Evolutionary conservation across 1,284 basidiomycete genomes (phyloP), one percentile per base, ranked within the genome.

Genomic region (Rugosomyces carneus): DNA sequence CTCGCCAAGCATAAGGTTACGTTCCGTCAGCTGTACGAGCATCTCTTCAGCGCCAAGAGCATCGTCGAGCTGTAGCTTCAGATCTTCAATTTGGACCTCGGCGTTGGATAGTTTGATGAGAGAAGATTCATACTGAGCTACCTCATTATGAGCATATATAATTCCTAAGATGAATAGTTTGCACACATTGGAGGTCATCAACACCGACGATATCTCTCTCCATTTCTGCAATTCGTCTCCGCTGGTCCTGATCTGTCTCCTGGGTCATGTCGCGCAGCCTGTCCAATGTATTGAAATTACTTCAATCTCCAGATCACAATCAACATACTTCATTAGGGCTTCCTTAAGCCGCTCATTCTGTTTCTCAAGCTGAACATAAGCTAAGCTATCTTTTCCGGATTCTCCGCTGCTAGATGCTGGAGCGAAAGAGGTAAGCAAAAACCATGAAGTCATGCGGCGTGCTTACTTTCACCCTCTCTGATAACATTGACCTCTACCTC

Each of bases 321-420:
- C 13, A 50, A 42, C 44, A n/a, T 24, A 89, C 87, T 84, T 77
- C 39, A 96, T 76, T 18, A 99, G 73, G 9, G 95, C 95, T 57
- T 97, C 94, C 64, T 96, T 97, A 43, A 99, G 69, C 7, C 95
- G 72, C 58, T 93, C 91, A 55, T 98, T 99, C 62, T 98, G 94
- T 64, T 93, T 96, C 68, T 97, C 93, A 1, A 99, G 77, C 60
- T 97, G 93, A 9, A 95, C 83, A 58, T 86, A 93, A 1, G 87
- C 88, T 37, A 96, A 60, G 0, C 85, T 82, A 47, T 78, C 75
- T 54, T 82, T 83, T 9, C 73, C 70, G 35, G 75, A 78, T 59
- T 31, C 67, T 67, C 19, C 56, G 62, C 62, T 4, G 48, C 57
- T 48, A 50, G 55, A 64, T 53, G 35, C 23, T 13, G 15, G 7